Evolutionary conservation across 2,329 filamentous ascomycete genomes (phyloP).

Genomic region (Trichoderma sp.): DNA sequence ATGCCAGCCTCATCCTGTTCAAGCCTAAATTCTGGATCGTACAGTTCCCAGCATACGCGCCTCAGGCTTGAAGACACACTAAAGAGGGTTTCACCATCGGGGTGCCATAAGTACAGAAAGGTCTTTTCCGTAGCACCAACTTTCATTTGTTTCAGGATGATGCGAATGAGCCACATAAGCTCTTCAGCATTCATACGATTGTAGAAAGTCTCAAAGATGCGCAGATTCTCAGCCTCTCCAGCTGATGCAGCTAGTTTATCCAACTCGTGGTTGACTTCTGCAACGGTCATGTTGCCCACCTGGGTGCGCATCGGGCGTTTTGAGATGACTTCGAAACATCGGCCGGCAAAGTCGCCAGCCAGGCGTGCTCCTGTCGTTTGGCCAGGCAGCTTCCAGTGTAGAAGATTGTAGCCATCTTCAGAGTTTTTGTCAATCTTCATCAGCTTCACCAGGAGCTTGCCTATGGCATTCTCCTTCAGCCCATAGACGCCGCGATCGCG

Average conservation of each 20-base stretch:
- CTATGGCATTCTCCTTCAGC: conserved; percentile 89
- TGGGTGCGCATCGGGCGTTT: conserved; percentile 78
- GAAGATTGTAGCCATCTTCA: conserved; percentile 80
- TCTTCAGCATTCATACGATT: conserved; percentile 91
- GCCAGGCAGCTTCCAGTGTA: conserved; percentile 92
- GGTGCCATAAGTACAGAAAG: conserved; percentile 81
- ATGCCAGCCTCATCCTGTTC: conserved; percentile 76
- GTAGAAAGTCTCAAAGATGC: conserved; percentile 84
- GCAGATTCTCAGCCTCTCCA: conserved; percentile 82
- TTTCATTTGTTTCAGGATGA: conserved; percentile 80
- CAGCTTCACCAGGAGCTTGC: conserved; percentile 85
- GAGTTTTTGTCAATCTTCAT: conserved; percentile 91
- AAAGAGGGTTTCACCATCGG: conserved; percentile 76
- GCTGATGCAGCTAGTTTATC: conserved; percentile 75
- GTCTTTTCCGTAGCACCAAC: conserved; percentile 84
- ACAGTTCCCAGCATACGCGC: conserved; percentile 92
- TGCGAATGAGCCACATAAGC: conserved; percentile 91
- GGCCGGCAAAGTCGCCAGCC: conserved; percentile 89
- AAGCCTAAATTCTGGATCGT: conserved; percentile 71
- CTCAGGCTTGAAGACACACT: conserved; percentile 89
- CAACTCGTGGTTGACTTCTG: conserved; percentile 84
- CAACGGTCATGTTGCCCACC: conserved; percentile 80
- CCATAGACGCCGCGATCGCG: conserved; percentile 91
- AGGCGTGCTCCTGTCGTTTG: conserved; percentile 64
- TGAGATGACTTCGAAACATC: conserved; percentile 84